Evolutionary conservation across 495 filamentous ascomycete species (phyloP), one percentile per base, ranked within the genome.

Genomic region (Aspergillus sparsus): DNA sequence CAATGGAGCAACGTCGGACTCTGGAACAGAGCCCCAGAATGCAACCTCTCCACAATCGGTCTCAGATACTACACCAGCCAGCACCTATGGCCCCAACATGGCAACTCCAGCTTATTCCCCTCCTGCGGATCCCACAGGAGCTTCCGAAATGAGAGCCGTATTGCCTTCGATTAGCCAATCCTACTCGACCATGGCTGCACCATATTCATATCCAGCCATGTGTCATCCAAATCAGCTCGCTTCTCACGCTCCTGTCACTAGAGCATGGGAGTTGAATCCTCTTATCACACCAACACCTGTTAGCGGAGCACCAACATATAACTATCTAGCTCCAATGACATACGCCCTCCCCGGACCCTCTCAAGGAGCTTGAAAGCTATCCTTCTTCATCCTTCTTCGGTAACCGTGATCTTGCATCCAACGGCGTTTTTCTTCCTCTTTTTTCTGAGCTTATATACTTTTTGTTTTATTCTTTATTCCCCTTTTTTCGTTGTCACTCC

Each of bases 41-140:
- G 71, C 72, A 16, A 61, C 67, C 18, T 81, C 80, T 27, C 79
- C 80, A 4, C 76, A 76, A 53, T 80, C 77, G 8, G 67, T 77
- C 11, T 74, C 77, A 7, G 77, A 79, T 18, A 65, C 69, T 35
- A 65, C 71, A 11, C 66, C 70, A 2, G 66, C 67, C 6, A 74
- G 62, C 53, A 68, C 65, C 31, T 80, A 80, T 50, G 66, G 67
- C 31, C 44, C 66, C 15, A 56, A 42, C 34, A 57, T 77, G 34
- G 53, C 60, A 13, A 63, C 67, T 1, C 57, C 73, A 18, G 53
- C 63, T 3, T 78, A 78, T 45, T 66, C 66, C 0, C 60, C 72
- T 41, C 66, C 70, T 7, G 45, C 69, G 3, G 65, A 72, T 34
- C 66, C 66, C 8, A 58, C 67, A 4, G 65, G 70, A 5, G 51